phyloP scores from a whole-genome alignment of 2,329 filamentous ascomycete genomes.

The Myriosclerotinia curreyana region DNA sequence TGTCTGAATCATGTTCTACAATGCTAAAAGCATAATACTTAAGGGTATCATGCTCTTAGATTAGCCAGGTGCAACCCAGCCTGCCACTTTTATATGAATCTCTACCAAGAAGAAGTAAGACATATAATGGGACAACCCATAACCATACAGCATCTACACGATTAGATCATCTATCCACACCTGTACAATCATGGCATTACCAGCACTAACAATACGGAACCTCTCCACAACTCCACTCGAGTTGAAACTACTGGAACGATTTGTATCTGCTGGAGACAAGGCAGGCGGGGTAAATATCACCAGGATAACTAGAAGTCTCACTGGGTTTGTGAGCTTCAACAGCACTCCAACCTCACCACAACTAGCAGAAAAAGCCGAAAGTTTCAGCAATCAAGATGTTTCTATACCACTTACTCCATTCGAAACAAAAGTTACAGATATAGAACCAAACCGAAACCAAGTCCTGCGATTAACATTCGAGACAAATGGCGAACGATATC shows the following conservation, averaged over 20 bases:
- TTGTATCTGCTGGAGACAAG: conserved; percentile 49
- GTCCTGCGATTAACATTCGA: conserved; percentile 73
- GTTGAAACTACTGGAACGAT: conserved; percentile 71
- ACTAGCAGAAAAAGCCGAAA: conserved; percentile 53
- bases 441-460: conserved; percentile 60
- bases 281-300: conserved; percentile 32
- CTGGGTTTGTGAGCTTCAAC: conserved; percentile 46
- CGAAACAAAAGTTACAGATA: conserved; percentile 58
- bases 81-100: not conserved
- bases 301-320: conserved; percentile 48
- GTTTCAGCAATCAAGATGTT: conserved; percentile 60
- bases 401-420: conserved; percentile 67
- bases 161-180: not conserved
- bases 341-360: conserved; percentile 37
- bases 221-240: conserved; percentile 70
- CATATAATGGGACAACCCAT: conserved; percentile 6
- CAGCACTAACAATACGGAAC: conserved; percentile 71
- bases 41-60: not conserved
- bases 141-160: not conserved
- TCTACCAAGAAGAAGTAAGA: conserved; percentile 1
- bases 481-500: conserved; percentile 61
- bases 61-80: not conserved
- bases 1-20: not conserved
- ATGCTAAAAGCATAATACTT: not conserved
- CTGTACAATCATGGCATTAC: conserved; percentile 29